A percentile compares a stretch with the other conserved stretches of the same genome.
Evolutionary conservation across 1,284 basidiomycete genomes (phyloP).

Genomic region (Ceratobasidium theobromae): DNA sequence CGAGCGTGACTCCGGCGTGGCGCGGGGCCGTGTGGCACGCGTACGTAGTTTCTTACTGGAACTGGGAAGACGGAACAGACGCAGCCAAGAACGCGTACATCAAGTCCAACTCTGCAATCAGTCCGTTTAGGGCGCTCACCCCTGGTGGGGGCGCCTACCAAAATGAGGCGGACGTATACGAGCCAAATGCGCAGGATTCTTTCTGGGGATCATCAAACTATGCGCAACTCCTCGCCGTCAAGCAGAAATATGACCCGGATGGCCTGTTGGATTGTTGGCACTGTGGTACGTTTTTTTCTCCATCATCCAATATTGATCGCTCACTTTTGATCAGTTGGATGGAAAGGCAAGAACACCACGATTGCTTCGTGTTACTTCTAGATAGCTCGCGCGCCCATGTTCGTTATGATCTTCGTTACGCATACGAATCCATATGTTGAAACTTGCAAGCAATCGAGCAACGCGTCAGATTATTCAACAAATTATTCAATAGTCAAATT

Average conservation of each 20-base stretch:
- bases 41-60: not conserved
- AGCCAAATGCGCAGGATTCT: slow-evolving; percentile 49
- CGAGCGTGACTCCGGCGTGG: slow-evolving; percentile 54
- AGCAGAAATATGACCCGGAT: slow-evolving; percentile 59
- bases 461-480: not conserved
- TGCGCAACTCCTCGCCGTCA: slow-evolving; percentile 50
- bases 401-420: not conserved
- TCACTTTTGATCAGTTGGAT: not conserved
- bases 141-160: slow-evolving; percentile 37
- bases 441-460: not conserved
- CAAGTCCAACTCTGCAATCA: slow-evolving; percentile 34
- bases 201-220: slow-evolving; percentile 63
- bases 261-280: slow-evolving; percentile 61
- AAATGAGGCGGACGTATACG: slow-evolving; percentile 62
- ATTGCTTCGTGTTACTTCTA: slow-evolving; percentile 4
- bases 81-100: slow-evolving; percentile 6
- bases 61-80: not conserved
- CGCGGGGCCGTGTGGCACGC: slow-evolving; percentile 52
- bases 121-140: slow-evolving; percentile 13
- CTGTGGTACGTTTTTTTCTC: slow-evolving; percentile 50
- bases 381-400: not conserved
- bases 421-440: not conserved
- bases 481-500: too few relatives aligned
- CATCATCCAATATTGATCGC: not conserved
- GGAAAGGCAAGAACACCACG: not conserved